Conservation (phyloP, 768 basidiomycete species). For the Suillus tomentosus region DNA sequence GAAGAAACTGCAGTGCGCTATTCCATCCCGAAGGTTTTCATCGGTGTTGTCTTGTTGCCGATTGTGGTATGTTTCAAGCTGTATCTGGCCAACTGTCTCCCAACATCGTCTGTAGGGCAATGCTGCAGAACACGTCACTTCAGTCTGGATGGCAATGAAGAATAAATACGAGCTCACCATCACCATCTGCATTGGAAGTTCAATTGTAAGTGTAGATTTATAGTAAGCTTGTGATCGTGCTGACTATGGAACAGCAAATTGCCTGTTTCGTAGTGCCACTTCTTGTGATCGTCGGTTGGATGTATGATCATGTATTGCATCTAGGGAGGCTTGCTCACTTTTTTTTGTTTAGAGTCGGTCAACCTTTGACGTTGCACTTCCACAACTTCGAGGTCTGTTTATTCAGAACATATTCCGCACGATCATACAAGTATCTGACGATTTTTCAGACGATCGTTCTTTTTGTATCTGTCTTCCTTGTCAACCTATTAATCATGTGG, state of each 20-base stretch:
- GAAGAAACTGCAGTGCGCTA: slow-evolving; percentile 87
- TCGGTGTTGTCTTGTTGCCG: slow-evolving; percentile 84
- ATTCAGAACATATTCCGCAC: background rate
- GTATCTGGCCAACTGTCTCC: background rate
- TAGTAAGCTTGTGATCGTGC: background rate
- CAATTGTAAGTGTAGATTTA: slow-evolving; percentile 56
- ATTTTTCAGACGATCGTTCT: slow-evolving; percentile 68
- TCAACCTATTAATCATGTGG: slow-evolving; percentile 78
- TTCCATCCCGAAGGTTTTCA: slow-evolving; percentile 80
- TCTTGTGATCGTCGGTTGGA: slow-evolving; percentile 89
- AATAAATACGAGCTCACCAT: slow-evolving; percentile 74
- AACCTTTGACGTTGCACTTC: slow-evolving; percentile 81
- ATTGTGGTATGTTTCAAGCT: slow-evolving; percentile 63
- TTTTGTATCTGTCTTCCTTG: slow-evolving; percentile 86
- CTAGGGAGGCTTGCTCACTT: slow-evolving; percentile 15
- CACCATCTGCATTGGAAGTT: slow-evolving; percentile 78
- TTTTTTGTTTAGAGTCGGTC: slow-evolving; percentile 49
- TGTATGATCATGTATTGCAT: slow-evolving; percentile 44
- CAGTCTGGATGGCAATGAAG: slow-evolving; percentile 89
- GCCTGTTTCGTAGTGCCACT: slow-evolving; percentile 85
- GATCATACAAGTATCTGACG: slow-evolving; percentile 1
- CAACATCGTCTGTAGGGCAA: slow-evolving; percentile 51
- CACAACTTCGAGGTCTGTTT: slow-evolving; percentile 74
- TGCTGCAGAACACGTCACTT: slow-evolving; percentile 83
- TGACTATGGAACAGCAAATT: slow-evolving; percentile 62